These are phyloP conservation scores for Plasmodium yoelii DNA, from an alignment of 169 alveolate species.

Conservation along the genomic window DNA sequence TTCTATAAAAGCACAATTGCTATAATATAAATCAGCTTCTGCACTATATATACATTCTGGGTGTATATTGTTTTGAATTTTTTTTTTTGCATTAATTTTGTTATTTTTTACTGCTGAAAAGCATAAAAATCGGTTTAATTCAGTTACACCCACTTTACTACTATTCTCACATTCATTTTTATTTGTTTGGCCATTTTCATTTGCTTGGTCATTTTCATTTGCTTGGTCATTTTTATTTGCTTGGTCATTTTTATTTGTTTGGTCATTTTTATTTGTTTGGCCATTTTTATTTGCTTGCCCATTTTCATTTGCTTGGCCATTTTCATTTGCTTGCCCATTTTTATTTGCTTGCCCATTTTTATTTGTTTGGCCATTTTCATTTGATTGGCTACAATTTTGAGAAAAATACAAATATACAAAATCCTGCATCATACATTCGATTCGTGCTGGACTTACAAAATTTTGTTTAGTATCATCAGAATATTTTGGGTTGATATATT, in stretches of 20 bases:
- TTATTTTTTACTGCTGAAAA: slow-evolving; percentile 91
- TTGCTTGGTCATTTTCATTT: no score
- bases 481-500: slow-evolving; percentile 94
- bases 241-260: no score
- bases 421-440: slow-evolving; percentile 95
- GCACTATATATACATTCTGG: slow-evolving; percentile 88
- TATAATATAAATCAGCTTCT: slow-evolving; percentile 87
- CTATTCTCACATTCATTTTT: not conserved
- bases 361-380: no score
- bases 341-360: no score
- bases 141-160: slow-evolving; percentile 87
- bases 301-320: no score
- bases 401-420: slow-evolving; percentile 79
- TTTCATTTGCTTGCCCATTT: no score
- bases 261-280: no score
- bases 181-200: no score
- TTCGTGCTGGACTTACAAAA: slow-evolving; percentile 92
- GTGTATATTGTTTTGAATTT: slow-evolving; percentile 79
- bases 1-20: slow-evolving; percentile 82
- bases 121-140: slow-evolving; percentile 86
- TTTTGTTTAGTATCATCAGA: slow-evolving; percentile 89
- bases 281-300: no score
- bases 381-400: not conserved
- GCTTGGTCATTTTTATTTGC: no score
- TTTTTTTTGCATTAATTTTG: slow-evolving; percentile 82